Base-by-base conservation (phyloP, 164 flowering plant genomes). In the Aristolochia contorta region DNA sequence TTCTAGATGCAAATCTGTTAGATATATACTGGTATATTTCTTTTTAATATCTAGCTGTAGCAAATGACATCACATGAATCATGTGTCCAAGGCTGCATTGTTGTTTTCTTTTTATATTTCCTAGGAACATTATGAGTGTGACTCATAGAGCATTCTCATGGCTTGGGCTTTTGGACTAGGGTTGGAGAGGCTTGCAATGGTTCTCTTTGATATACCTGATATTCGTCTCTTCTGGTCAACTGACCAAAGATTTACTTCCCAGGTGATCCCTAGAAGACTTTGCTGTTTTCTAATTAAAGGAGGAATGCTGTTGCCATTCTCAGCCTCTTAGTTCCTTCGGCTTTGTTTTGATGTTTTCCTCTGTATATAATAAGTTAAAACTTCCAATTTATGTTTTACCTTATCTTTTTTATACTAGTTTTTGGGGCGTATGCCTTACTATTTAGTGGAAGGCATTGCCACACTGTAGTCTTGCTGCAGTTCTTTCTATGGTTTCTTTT, bases 101-200 rank as follows among this genome's bases (percentile, higher is more conserved):
- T 3, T 37, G 43, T 37, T 50, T 50, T 6, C 54, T 16, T n/a
- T n/a, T 50, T 50, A 16, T 4, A 10, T 10, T n/a, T 50, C 13
- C 52, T 4, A 1, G 7, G 21, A 48, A 48, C 54, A 50, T 8
- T 37, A 37, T 4, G 12, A 37, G 43, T 10, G 12, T 37, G 12
- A 37, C 43, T 37, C 43, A 37, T 37, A 10, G 7, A 37, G 10
- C 43, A 37, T 37, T 37, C 43, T 37, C 10, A 8, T 37, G 43
- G 96, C 97, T 54, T 91, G 97, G 97, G 97, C 97, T 51, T 94
- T 91, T 82, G 97, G 99, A 25, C 96, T 90, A 66, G 97, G 97
- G 47, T 67, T 93, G 67, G 99, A 93, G 78, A 79, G 99, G 60
- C 79, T 93, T 23, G 98, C 99, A 19, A 93, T 89, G 99, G 94